These are phyloP conservation scores for Massarina eburnea DNA, from an alignment of 2,329 filamentous ascomycete species.

Conservation along the genomic window DNA sequence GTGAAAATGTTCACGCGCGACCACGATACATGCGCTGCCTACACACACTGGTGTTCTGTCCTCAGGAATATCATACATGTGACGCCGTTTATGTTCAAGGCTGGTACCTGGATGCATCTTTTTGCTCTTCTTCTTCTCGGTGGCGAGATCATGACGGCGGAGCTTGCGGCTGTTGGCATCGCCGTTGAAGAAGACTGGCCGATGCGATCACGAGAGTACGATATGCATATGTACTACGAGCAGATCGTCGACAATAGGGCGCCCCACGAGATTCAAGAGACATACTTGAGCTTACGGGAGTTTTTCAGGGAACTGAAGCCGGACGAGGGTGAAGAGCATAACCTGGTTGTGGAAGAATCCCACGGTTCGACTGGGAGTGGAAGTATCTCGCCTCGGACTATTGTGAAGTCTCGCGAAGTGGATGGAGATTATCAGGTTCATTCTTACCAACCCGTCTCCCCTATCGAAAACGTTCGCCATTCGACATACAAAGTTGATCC, in stretches of 20 bases:
- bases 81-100: conserved; percentile 8
- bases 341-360: background rate
- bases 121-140: conserved; percentile 8
- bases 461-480: too few relatives aligned
- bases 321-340: conserved; percentile 1
- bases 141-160: background rate
- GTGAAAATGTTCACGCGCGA: conserved; percentile 5
- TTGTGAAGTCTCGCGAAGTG: too few relatives aligned
- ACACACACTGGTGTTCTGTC: background rate
- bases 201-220: conserved; percentile 5
- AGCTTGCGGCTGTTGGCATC: conserved; percentile 5
- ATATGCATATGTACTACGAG: conserved; percentile 13
- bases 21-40: background rate
- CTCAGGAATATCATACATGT: background rate
- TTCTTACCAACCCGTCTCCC: too few relatives aligned
- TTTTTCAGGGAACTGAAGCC: conserved; percentile 8
- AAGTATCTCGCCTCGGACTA: too few relatives aligned
- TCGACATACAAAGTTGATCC: too few relatives aligned
- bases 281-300: conserved; percentile 8
- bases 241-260: conserved; percentile 7
- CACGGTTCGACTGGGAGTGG: too few relatives aligned
- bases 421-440: too few relatives aligned
- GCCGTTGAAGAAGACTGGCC: conserved; percentile 9
- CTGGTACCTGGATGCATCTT: conserved; percentile 10
- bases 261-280: conserved; percentile 12